Evolutionary conservation across 2,329 filamentous ascomycete species (phyloP).

Genomic region (Alternaria triticimaculans): DNA sequence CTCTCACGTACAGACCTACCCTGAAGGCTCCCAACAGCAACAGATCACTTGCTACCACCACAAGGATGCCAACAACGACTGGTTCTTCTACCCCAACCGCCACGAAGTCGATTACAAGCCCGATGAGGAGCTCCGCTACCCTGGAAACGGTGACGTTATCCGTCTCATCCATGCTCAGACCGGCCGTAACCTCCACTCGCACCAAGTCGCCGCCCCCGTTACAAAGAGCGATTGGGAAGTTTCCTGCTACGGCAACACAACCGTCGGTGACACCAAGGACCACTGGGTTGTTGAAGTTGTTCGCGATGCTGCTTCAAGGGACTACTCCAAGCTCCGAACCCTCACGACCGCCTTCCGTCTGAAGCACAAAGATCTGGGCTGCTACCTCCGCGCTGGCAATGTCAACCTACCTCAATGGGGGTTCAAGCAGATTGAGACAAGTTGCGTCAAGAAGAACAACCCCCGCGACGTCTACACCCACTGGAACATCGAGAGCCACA

Average conservation of each 20-base stretch:
- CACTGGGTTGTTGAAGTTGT: constrained; percentile 96
- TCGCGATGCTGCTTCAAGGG: constrained; percentile 83
- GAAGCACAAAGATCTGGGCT: constrained; percentile 80
- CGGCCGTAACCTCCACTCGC: constrained; percentile 95
- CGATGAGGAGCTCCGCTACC: constrained; percentile 72
- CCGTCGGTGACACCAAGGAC: constrained; percentile 95
- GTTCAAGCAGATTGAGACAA: constrained; percentile 99
- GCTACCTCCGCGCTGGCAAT: constrained; percentile 94
- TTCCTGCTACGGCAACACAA: constrained; percentile 93
- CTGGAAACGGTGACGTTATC: constrained; percentile 78
- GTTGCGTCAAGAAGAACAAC: constrained; percentile 91
- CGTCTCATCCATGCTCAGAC: constrained; percentile 94
- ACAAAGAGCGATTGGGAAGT: constrained; percentile 92
- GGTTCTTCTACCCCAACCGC: constrained; percentile 98
- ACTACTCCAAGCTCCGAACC: constrained; percentile 84
- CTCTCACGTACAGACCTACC: constrained; percentile 95
- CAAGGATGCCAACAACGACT: constrained; percentile 99
- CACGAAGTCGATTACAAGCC: constrained; percentile 73
- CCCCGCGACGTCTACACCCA: constrained; percentile 93
- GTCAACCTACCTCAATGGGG: constrained; percentile 98
- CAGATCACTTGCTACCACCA: constrained; percentile 99
- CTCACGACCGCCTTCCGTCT: constrained; percentile 93
- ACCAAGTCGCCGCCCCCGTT: constrained; percentile 85
- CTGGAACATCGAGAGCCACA: constrained; percentile 97
- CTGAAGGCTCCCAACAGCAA: constrained; percentile 91